phyloP scores from a whole-genome alignment of 23 red algal genomes.

The Gracilariopsis chorda region DNA sequence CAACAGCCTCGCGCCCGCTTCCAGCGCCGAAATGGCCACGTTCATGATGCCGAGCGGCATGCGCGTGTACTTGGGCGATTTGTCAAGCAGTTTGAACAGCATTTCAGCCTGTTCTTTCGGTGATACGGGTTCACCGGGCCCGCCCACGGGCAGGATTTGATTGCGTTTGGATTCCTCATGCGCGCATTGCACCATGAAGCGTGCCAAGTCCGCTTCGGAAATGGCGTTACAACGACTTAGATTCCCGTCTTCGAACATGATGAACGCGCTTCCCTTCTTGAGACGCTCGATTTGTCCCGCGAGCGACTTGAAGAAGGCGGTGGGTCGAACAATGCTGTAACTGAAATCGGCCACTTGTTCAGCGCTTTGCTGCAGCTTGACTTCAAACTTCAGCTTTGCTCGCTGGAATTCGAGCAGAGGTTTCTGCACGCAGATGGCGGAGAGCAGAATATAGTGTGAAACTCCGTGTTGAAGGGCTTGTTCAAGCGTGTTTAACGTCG shows the following conservation, averaged over 20 bases:
- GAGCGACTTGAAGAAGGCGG: conserved; percentile 84
- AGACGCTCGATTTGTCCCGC: conserved; percentile 67
- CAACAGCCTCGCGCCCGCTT: conserved; percentile 7
- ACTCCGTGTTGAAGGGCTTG: conserved; percentile 13
- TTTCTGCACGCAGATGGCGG: conserved; percentile 82
- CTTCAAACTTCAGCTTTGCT: conserved; percentile 74
- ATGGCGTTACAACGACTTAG: conserved; percentile 73
- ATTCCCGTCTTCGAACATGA: conserved; percentile 74
- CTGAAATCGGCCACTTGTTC: conserved; percentile 46
- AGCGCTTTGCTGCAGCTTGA: conserved; percentile 12
- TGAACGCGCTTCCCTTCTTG: conserved; percentile 40
- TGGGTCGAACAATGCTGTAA: conserved; percentile 69
- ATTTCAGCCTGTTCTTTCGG: conserved; percentile 69
- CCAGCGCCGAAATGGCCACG: conserved; percentile 39
- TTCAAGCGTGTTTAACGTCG: conserved; percentile 49
- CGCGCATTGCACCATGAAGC: conserved; percentile 64
- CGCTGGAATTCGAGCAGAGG: conserved; percentile 78
- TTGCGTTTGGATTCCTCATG: conserved; percentile 47
- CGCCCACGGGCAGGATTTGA: conserved; percentile 62
- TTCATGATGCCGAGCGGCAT: conserved; percentile 73
- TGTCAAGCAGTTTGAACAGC: conserved; percentile 44
- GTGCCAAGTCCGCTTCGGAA: conserved; percentile 58
- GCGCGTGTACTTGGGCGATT: conserved; percentile 33
- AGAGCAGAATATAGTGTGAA: conserved; percentile 68
- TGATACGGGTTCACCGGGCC: conserved; percentile 63